phyloP scores from a whole-genome alignment of 2,329 filamentous ascomycete species.

The Aspergillus brasiliensis region DNA sequence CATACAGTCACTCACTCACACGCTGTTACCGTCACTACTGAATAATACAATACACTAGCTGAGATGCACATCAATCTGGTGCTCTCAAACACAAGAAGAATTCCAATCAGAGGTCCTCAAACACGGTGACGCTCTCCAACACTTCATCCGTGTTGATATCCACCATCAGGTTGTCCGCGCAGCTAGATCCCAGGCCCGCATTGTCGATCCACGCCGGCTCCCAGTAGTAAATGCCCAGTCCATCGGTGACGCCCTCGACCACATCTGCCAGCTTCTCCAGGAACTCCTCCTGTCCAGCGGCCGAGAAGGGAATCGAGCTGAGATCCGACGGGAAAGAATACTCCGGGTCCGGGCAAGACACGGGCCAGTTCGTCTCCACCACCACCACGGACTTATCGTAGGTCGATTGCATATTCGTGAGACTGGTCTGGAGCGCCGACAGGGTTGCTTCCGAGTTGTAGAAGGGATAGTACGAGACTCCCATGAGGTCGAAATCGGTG shows the following conservation, averaged over 20 bases:
- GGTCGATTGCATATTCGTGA: conserved; percentile 61
- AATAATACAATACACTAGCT: not conserved
- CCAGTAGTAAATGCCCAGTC: conserved; percentile 70
- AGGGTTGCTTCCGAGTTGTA: conserved; percentile 64
- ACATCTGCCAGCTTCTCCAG: conserved; percentile 61
- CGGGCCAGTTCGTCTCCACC: conserved; percentile 72
- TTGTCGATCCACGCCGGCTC: conserved; percentile 73
- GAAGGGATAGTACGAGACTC: conserved; percentile 74
- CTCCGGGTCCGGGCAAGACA: conserved; percentile 59
- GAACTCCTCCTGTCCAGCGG: conserved; percentile 64
- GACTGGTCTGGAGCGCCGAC: conserved; percentile 55
- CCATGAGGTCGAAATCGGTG: conserved; percentile 70
- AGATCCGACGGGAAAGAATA: conserved; percentile 64
- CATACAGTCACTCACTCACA: no score
- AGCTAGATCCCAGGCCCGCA: conserved; percentile 65
- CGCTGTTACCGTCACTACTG: no score
- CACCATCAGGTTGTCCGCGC: conserved; percentile 66
- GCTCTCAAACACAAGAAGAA: not conserved
- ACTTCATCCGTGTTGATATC: conserved; percentile 54
- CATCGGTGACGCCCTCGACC: conserved; percentile 56
- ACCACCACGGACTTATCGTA: conserved; percentile 70
- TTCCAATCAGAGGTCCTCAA: conserved; percentile 53
- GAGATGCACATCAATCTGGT: not conserved
- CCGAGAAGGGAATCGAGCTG: conserved; percentile 62
- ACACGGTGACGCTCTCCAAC: conserved; percentile 60